Evolutionary conservation across 768 basidiomycete species (phyloP).

Genomic region (Vararia minispora): DNA sequence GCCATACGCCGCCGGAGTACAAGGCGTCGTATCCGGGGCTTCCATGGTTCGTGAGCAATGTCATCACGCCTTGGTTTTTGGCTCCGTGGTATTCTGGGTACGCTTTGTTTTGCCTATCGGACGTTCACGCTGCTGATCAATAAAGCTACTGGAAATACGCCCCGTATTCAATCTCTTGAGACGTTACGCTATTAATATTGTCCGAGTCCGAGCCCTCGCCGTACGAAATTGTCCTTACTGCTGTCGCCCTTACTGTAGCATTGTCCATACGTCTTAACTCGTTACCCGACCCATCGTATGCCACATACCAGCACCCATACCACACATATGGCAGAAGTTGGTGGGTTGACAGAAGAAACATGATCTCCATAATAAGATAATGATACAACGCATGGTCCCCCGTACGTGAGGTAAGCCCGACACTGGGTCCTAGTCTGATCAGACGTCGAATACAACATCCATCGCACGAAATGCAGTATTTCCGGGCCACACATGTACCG

Average conservation of each 20-base stretch:
- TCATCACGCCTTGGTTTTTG: conserved; percentile 26
- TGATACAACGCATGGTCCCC: too few species aligned
- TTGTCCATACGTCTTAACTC: too few species aligned
- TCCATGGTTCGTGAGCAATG: conserved; percentile 27
- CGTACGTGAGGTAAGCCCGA: too few species aligned
- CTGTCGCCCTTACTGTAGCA: too few species aligned
- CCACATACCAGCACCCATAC: too few species aligned
- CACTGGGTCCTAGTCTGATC: conserved; percentile 10
- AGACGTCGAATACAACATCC: conserved; percentile 72
- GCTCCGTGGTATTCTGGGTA: conserved; percentile 26
- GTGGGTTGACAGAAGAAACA: too few species aligned
- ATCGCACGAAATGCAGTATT: conserved; percentile 78
- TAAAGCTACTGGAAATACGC: conserved; percentile 30
- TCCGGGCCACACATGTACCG: conserved; percentile 79
- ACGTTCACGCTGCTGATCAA: background rate
- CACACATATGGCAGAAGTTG: too few species aligned
- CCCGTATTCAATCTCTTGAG: conserved; percentile 22
- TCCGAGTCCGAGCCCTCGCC: too few species aligned
- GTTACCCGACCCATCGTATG: too few species aligned
- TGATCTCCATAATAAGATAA: too few species aligned
- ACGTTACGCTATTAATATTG: too few species aligned
- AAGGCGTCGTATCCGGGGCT: conserved; percentile 27
- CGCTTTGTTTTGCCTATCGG: conserved; percentile 4
- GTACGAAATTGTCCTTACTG: too few species aligned
- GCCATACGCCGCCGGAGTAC: conserved; percentile 28